Conservation (phyloP, 1,284 basidiomycete species). For the Ganoderma resinaceum region DNA sequence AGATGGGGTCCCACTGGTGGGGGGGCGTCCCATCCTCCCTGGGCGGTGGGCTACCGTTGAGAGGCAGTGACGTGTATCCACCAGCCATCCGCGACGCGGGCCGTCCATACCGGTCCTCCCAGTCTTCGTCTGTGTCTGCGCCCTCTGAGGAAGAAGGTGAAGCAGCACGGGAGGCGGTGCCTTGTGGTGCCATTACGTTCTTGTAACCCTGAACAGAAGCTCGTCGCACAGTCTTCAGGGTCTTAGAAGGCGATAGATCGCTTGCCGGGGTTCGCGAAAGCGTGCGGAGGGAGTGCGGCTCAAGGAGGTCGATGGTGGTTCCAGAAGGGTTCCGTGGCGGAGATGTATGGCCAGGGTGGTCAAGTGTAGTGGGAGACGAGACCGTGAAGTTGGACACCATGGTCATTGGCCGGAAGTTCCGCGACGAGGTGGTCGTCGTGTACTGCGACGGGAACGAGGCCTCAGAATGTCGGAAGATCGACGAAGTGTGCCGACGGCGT, state of each 20-base stretch:
- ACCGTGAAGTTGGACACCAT: conserved; percentile 30
- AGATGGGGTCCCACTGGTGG: conserved; percentile 21
- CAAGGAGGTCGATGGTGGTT: conserved; percentile 21
- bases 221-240: conserved; percentile 26
- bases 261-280: conserved; percentile 31
- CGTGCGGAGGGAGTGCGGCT: conserved; percentile 33
- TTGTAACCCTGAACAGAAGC: conserved; percentile 23
- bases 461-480: conserved; percentile 30
- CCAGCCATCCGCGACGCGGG: conserved; percentile 25
- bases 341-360: conserved; percentile 11
- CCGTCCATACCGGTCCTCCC: conserved; percentile 32
- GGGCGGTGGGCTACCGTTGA: conserved; percentile 16
- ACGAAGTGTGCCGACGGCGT: conserved; percentile 37
- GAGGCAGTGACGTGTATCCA: conserved; percentile 29
- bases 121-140: conserved; percentile 29
- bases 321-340: conserved; percentile 21
- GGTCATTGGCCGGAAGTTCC: conserved; percentile 34
- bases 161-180: conserved; percentile 16
- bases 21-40: conserved; percentile 1
- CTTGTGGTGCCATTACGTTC: conserved; percentile 14
- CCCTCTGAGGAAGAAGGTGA: conserved; percentile 34
- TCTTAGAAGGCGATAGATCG: conserved; percentile 21
- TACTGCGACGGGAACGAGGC: conserved; percentile 31
- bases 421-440: conserved; percentile 26
- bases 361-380: conserved; percentile 18